Percentiles rank a stretch among this genome's conserved stretches.
Evolutionary conservation across 2,329 filamentous ascomycete genomes (phyloP).

Genomic region (Tothia fuscella): DNA sequence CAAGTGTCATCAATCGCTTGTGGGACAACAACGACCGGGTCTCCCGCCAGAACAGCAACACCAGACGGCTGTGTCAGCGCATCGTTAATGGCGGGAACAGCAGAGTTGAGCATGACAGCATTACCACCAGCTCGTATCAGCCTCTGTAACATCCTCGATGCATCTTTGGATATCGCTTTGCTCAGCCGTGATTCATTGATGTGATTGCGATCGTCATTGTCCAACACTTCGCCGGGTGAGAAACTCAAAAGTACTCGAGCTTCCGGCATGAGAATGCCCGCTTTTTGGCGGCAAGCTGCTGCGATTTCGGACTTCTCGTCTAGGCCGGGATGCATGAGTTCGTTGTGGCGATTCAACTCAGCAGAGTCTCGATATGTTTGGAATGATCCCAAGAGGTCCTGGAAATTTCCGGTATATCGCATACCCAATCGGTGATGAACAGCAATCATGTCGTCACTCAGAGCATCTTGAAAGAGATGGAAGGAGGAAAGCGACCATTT

Average conservation of each 20-base stretch:
- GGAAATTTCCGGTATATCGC: conserved; percentile 89
- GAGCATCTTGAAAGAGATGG: conserved; percentile 72
- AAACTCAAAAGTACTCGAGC: conserved; percentile 72
- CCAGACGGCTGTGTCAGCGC: conserved; percentile 73
- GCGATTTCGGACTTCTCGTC: conserved; percentile 88
- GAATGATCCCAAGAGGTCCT: conserved; percentile 90
- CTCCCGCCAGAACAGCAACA: conserved; percentile 68
- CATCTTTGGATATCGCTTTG: conserved; percentile 60
- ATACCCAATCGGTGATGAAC: conserved; percentile 85
- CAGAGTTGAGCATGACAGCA: conserved; percentile 75
- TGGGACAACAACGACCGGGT: conserved; percentile 68
- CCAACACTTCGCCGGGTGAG: conserved; percentile 66
- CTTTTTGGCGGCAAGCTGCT: conserved; percentile 74
- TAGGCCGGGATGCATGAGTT: conserved; percentile 77
- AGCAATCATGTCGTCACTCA: conserved; percentile 84
- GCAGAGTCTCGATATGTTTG: conserved; percentile 94
- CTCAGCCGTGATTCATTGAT: conserved; percentile 63
- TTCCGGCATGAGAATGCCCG: conserved; percentile 70
- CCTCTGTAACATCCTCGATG: conserved; percentile 55
- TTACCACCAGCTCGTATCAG: conserved; percentile 63
- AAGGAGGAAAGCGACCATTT: conserved; percentile 85
- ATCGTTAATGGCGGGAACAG: conserved; percentile 77
- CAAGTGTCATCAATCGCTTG: conserved; percentile 82
- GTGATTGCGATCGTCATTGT: conserved; percentile 64
- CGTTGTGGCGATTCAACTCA: conserved; percentile 79